A percentile compares a stretch with the other conserved stretches of the same genome.
phyloP scores from a whole-genome alignment of 78 protist genomes.

The Guillardia theta region DNA sequence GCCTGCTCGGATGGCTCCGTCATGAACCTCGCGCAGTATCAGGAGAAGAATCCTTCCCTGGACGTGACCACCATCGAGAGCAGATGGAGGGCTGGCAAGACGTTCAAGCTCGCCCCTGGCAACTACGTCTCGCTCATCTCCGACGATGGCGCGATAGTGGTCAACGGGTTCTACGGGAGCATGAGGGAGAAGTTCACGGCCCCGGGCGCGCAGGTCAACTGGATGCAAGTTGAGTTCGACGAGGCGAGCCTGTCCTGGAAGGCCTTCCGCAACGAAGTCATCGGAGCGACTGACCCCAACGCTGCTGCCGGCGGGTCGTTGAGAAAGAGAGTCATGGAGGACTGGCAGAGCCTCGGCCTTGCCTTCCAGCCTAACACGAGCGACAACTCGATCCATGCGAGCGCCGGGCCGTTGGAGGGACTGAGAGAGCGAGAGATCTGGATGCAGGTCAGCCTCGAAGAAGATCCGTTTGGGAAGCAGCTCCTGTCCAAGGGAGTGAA shows the following conservation, averaged over 20 bases:
- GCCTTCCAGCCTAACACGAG: background rate
- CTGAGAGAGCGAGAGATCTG: conserved; percentile 50
- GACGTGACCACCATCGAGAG: background rate
- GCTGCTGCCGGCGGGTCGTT: conserved; percentile 38
- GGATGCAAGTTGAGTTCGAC: conserved; percentile 48
- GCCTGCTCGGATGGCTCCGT: background rate
- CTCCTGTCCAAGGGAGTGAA: background rate
- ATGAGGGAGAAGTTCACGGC: conserved; percentile 20
- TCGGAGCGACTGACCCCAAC: conserved; percentile 64
- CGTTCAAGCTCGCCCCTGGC: background rate
- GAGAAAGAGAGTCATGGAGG: background rate
- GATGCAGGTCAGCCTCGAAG: background rate
- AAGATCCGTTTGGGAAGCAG: conserved; percentile 26
- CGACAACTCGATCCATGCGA: conserved; percentile 61
- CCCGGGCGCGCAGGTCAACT: background rate
- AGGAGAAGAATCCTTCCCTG: background rate
- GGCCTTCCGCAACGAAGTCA: conserved; percentile 49
- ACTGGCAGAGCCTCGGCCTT: conserved; percentile 60
- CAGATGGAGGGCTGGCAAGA: background rate
- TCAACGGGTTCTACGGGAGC: conserved; percentile 60
- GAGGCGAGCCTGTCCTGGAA: conserved; percentile 34
- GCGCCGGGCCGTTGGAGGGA: conserved; percentile 58
- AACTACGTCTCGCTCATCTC: background rate
- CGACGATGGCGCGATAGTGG: background rate
- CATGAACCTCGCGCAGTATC: conserved; percentile 9